A percentile compares a stretch with the other conserved stretches of the same genome.
Conservation (phyloP, 306 rosid genomes). For the Gynostemma pentaphyllum region DNA sequence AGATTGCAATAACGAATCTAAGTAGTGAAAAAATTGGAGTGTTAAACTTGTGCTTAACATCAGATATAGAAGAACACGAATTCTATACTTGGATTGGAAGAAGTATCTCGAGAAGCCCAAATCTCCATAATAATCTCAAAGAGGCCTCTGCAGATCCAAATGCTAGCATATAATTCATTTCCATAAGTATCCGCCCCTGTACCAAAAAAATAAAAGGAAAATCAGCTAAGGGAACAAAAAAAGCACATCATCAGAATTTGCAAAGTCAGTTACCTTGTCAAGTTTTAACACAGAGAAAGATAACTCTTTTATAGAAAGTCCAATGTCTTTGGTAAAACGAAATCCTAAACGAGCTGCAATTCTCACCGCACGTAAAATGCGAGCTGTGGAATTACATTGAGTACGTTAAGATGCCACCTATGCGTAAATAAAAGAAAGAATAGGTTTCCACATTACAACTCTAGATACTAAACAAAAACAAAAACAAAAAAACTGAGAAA, state of each 20-base stretch:
- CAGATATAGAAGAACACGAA: not conserved
- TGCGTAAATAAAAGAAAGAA: not conserved
- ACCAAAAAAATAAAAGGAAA: not conserved
- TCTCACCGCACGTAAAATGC: constrained; percentile 28
- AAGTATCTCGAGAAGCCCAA: constrained; percentile 25
- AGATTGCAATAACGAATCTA: constrained; percentile 9
- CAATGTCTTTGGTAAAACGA: constrained; percentile 20
- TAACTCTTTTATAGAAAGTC: constrained; percentile 22
- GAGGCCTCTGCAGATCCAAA: constrained; percentile 35
- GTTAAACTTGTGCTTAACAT: not conserved
- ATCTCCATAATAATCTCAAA: constrained; percentile 28
- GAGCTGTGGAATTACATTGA: constrained; percentile 16
- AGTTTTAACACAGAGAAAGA: constrained; percentile 22
- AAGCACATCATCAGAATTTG: not conserved
- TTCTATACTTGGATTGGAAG: constrained; percentile 26
- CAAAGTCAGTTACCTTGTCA: constrained; percentile 19
- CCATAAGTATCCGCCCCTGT: constrained; percentile 28
- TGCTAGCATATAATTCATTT: constrained; percentile 33
- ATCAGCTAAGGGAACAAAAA: not conserved
- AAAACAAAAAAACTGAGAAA: no score
- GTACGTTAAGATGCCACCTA: constrained; percentile 2
- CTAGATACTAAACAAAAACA: no score
- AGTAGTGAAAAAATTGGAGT: not conserved
- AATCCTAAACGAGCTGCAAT: constrained; percentile 28
- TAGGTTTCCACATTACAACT: not conserved